A percentile compares a stretch with the other conserved stretches of the same genome.
Evolutionary conservation across 2,329 filamentous ascomycete genomes (phyloP).

Genomic region (Cyphellophora europaea): DNA sequence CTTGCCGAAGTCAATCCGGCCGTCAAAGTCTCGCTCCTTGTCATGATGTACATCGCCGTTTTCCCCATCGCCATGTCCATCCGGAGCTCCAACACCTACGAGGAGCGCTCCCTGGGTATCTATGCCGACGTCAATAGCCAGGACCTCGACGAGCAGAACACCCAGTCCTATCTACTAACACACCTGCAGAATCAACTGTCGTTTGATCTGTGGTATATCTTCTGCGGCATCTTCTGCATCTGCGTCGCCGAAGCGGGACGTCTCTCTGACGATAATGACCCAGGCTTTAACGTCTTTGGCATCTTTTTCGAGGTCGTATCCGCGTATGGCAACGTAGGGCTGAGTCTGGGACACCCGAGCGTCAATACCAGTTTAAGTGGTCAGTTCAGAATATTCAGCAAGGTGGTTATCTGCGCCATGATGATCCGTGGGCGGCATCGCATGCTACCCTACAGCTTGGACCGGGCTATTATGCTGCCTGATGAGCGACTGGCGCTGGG

Average conservation of each 20-base stretch:
- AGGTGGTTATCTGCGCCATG: slow-evolving; percentile 45
- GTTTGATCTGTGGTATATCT: slow-evolving; percentile 59
- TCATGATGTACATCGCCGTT: slow-evolving; percentile 99
- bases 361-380: slow-evolving; percentile 38
- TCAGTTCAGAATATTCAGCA: slow-evolving; percentile 39
- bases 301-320: slow-evolving; percentile 39
- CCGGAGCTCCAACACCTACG: slow-evolving; percentile 66
- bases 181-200: slow-evolving; percentile 57
- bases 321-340: slow-evolving; percentile 34
- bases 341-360: slow-evolving; percentile 35
- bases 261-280: slow-evolving; percentile 38
- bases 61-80: slow-evolving; percentile 95
- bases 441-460: slow-evolving; percentile 46
- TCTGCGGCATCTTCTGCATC: slow-evolving; percentile 51
- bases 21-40: slow-evolving; percentile 70
- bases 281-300: slow-evolving; percentile 51
- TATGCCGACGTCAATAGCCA: slow-evolving; percentile 27
- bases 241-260: slow-evolving; percentile 50
- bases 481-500: too few species aligned
- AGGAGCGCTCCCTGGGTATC: slow-evolving; percentile 54
- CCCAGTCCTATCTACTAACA: slow-evolving; percentile 36
- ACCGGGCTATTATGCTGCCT: slow-evolving; percentile 34
- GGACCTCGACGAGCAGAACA: background rate
- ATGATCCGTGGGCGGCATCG: slow-evolving; percentile 49
- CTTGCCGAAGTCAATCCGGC: slow-evolving; percentile 41